These are phyloP conservation scores for Cercospora janseana DNA, from an alignment of 2,329 filamentous ascomycete genomes.

Conservation along the genomic window DNA sequence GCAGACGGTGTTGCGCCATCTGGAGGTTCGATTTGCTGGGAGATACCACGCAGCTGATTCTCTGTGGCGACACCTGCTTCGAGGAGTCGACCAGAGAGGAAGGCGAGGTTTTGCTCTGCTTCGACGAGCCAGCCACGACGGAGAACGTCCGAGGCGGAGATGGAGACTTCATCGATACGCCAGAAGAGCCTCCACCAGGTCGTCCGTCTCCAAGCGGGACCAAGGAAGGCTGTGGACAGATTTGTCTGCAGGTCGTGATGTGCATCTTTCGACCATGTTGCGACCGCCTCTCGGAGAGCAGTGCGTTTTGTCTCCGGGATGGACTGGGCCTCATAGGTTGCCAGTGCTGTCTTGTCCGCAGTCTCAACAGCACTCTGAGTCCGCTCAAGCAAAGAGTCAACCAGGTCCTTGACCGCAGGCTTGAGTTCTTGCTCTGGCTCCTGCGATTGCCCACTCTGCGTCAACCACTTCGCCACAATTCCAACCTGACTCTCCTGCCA, in stretches of 20 bases:
- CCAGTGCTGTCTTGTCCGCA: constrained; percentile 47
- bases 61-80: constrained; percentile 55
- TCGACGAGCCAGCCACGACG: constrained; percentile 71
- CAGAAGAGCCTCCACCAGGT: constrained; percentile 95
- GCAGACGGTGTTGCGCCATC: neutral
- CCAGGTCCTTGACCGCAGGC: constrained; percentile 62
- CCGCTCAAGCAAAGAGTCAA: constrained; percentile 64
- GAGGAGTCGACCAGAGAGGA: constrained; percentile 72
- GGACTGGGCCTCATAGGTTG: constrained; percentile 33
- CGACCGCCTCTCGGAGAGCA: constrained; percentile 59
- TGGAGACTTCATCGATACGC: constrained; percentile 86
- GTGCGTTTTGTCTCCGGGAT: constrained; percentile 47
- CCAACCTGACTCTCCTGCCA: constrained; percentile 38
- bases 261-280: constrained; percentile 72
- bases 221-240: constrained; percentile 72
- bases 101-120: constrained; percentile 79
- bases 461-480: constrained; percentile 31
- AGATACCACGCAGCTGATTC: constrained; percentile 27
- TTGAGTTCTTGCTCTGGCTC: constrained; percentile 54
- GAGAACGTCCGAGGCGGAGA: constrained; percentile 77
- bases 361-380: constrained; percentile 51
- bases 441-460: constrained; percentile 31
- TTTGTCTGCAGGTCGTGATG: constrained; percentile 81
- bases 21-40: constrained; percentile 5
- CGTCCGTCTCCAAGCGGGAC: constrained; percentile 74